These are phyloP conservation scores for Candida coleopterorum DNA, from an alignment of 805 yeast genomes.

Conservation along the genomic window DNA sequence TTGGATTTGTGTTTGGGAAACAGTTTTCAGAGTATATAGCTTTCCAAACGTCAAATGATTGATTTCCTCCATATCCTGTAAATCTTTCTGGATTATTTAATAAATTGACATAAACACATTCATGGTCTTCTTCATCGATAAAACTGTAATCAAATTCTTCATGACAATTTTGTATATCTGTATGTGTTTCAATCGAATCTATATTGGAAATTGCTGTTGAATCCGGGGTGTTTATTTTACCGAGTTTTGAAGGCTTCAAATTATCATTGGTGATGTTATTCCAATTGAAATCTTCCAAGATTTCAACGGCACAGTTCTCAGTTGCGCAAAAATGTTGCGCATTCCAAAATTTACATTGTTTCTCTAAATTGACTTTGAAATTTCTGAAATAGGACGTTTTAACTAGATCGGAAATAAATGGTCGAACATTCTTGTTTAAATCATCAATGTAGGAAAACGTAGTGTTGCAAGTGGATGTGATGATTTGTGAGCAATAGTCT, in stretches of 20 bases:
- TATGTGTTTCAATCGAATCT: constrained; percentile 9
- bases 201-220: constrained; percentile 14
- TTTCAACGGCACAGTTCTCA: constrained; percentile 85
- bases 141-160: constrained; percentile 66
- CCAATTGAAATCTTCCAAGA: constrained; percentile 63
- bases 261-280: constrained; percentile 50
- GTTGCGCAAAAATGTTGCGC: constrained; percentile 82
- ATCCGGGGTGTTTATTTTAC: constrained; percentile 30
- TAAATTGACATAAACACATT: constrained; percentile 80
- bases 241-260: constrained; percentile 71
- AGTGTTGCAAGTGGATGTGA: constrained; percentile 42
- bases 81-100: constrained; percentile 90
- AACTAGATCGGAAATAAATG: constrained; percentile 54
- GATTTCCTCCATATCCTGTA: constrained; percentile 94
- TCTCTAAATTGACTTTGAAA: constrained; percentile 79
- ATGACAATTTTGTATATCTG: constrained; percentile 16
- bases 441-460: constrained; percentile 40
- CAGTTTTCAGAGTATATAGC: constrained; percentile 91
- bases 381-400: constrained; percentile 79
- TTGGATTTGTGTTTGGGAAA: constrained; percentile 50
- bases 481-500: constrained; percentile 41
- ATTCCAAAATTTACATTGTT: constrained; percentile 82
- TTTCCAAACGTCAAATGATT: constrained; percentile 88
- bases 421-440: constrained; percentile 33
- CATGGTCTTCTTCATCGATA: constrained; percentile 55